Evolutionary conservation across 257 asterid species (phyloP), one percentile per base, ranked within the genome.

Genomic region (Fraxinus anomala): DNA sequence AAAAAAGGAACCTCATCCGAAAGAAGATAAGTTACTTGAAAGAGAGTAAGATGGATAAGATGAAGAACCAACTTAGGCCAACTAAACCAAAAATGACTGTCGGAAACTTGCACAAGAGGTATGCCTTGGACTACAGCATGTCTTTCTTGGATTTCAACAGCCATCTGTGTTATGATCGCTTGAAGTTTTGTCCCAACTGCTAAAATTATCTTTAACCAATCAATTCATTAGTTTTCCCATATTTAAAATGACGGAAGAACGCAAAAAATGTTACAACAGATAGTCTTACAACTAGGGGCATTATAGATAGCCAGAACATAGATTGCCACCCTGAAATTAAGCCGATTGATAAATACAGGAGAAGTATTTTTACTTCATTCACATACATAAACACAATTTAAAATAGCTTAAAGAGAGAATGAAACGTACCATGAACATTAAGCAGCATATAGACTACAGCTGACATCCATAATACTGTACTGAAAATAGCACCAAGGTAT

Each of bases 21-120:
- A 6, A 44, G 7, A 68, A 8, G 28, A 72, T 8, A 16, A 37
- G n/a, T 36, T 70, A 94, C 98, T 97, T 88, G 98, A 82, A 95
- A 93, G 81, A 95, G 97, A 7, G 91, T 88, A 7, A 93, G 90
- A 87, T 95, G 98, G 80, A 93, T 83, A 68, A 93, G 88, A 65
- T 82, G 84, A 70, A 95, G 97, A 71, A 95, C 79, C 37, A 92
- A 75, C n/a, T 78, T 83, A 17, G 99, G 99, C 56, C 85, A 82
- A 70, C 90, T 74, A 54, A 95, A 92, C 99, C 99, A 95, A 82
- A 95, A 95, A 84, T 95, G 88, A 73, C 83, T 78, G 80, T 95
- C 99, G 3, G 99, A 90, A 82, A 92, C 95, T 85, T 91, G 96
- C 31, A 95, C 42, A 37, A 37, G 42, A 37, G 42, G 42, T 37